Evolutionary conservation across 139 green algal genomes (phyloP).

Genomic region (Eudorina sp.): DNA sequence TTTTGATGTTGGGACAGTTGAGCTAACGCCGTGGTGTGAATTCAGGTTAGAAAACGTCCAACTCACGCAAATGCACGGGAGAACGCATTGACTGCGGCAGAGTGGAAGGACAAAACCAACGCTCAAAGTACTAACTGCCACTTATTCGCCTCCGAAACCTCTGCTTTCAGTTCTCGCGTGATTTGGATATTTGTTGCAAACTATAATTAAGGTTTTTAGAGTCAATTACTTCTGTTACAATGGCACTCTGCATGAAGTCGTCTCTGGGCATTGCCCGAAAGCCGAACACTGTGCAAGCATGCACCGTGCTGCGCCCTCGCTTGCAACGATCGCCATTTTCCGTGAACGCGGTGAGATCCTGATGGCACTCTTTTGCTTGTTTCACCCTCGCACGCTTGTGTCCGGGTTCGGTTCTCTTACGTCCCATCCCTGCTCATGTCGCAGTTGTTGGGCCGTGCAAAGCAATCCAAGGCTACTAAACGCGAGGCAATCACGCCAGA

Average conservation of each 20-base stretch:
- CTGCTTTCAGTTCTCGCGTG: not conserved
- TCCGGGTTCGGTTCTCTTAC: too few species aligned
- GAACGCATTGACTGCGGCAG: too few species aligned
- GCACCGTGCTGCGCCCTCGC: slow-evolving; percentile 2
- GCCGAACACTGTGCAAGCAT: not conserved
- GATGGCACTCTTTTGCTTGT: too few species aligned
- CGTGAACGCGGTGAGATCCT: not conserved
- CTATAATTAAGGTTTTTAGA: not conserved
- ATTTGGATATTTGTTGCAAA: not conserved
- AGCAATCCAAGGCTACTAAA: slow-evolving; percentile 16
- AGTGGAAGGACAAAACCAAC: too few species aligned
- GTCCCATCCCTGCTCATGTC: too few species aligned
- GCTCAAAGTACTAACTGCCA: not conserved
- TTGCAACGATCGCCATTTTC: not conserved
- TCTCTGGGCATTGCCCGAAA: not conserved
- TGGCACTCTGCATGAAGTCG: slow-evolving; percentile 16
- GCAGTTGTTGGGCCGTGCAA: slow-evolving; percentile 8
- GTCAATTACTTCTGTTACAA: not conserved
- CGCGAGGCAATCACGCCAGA: slow-evolving; percentile 54
- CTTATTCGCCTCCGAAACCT: not conserved
- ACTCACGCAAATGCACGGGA: too few species aligned
- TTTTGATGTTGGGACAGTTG: too few species aligned
- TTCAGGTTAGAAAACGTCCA: not conserved
- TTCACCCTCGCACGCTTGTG: too few species aligned
- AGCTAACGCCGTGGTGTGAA: not conserved